Conservation (phyloP, 148 eudicot species). For the Rhododendron henanense region DNA sequence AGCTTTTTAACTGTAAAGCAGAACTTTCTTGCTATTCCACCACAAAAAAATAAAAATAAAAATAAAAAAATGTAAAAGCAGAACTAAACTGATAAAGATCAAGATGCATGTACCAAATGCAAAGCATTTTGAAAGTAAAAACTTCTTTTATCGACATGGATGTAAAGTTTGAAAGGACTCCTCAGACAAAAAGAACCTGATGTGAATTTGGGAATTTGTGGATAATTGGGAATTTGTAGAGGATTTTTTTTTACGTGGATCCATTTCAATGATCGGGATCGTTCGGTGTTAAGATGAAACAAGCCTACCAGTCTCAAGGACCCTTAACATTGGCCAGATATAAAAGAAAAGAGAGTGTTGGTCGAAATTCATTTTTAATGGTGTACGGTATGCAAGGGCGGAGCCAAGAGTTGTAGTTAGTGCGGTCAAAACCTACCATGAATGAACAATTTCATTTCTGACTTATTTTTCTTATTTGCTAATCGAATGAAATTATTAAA, state of each 20-base stretch:
- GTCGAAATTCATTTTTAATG: no score
- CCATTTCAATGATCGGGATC: background rate
- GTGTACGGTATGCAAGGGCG: no score
- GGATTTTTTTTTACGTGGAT: background rate
- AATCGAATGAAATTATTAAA: no score
- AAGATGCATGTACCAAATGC: background rate
- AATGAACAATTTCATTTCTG: no score
- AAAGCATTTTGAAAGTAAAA: slow-evolving; percentile 3
- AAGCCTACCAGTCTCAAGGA: background rate
- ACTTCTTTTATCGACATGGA: background rate
- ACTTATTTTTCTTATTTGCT: no score
- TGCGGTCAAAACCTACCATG: no score
- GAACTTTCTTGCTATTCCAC: background rate
- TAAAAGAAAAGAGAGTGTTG: background rate
- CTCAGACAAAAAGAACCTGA: slow-evolving; percentile 17
- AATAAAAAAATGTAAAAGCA: no score
- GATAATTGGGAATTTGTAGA: background rate
- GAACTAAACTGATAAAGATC: background rate
- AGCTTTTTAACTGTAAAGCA: background rate
- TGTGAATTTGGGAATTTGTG: background rate
- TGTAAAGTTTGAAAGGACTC: slow-evolving; percentile 20
- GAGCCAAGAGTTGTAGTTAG: no score
- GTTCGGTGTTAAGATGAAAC: background rate
- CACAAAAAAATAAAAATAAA: no score
- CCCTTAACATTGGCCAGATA: background rate